Conservation (phyloP, 116 monocot genomes). For the Cymodocea nodosa region DNA sequence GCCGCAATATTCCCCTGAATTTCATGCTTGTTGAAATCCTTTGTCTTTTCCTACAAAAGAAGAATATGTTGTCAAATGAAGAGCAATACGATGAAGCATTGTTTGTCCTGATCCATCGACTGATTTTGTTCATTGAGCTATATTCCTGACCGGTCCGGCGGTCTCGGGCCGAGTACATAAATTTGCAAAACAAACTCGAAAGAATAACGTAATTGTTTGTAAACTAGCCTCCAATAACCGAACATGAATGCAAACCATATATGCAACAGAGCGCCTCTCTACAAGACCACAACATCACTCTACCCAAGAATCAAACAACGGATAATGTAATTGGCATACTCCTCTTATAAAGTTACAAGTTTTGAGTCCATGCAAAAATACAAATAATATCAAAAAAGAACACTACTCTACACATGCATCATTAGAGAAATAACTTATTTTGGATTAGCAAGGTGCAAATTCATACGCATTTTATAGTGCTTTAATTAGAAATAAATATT, state of each 20-base stretch:
- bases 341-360: too few relatives aligned
- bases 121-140: not conserved
- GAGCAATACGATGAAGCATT: not conserved
- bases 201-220: too few relatives aligned
- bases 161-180: too few relatives aligned
- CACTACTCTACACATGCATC: too few relatives aligned
- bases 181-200: too few relatives aligned
- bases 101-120: not conserved
- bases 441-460: not conserved
- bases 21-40: constrained; percentile 15
- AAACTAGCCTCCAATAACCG: too few relatives aligned
- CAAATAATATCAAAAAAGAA: too few relatives aligned
- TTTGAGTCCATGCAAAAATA: too few relatives aligned
- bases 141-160: too few relatives aligned
- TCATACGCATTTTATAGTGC: not conserved
- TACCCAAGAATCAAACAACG: too few relatives aligned
- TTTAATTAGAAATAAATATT: not conserved
- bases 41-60: constrained; percentile 26
- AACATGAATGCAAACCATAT: not conserved
- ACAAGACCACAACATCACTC: too few relatives aligned
- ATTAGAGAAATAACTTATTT: not conserved
- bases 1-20: constrained; percentile 12
- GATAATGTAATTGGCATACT: too few relatives aligned
- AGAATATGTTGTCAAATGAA: not conserved
- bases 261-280: not conserved